Evolutionary conservation across 2,329 filamentous ascomycete species (phyloP).

Genomic region (Pseudofabraea citricarpa): DNA sequence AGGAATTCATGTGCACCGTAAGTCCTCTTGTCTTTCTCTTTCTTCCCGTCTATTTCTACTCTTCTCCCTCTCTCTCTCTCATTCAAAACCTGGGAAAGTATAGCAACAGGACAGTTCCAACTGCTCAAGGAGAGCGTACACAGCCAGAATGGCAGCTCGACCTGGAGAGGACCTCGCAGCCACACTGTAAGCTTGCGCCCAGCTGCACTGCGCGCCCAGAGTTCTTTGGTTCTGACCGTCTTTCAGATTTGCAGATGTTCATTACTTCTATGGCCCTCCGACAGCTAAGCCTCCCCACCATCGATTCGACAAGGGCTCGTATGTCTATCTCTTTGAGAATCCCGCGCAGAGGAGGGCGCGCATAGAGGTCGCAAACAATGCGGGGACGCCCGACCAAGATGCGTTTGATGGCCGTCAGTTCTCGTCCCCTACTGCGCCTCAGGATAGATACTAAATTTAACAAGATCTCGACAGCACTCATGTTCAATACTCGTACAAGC

Average conservation of each 20-base stretch:
- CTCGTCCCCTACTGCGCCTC: no score
- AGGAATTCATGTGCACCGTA: background rate
- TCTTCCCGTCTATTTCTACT: background rate
- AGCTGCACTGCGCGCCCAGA: slow-evolving; percentile 17
- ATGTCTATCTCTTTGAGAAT: slow-evolving; percentile 77
- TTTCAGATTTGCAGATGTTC: slow-evolving; percentile 68
- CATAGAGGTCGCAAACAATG: slow-evolving; percentile 71
- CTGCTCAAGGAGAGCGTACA: no score
- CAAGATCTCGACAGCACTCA: slow-evolving; percentile 61
- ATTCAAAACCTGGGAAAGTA: no score
- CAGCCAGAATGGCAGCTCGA: slow-evolving; percentile 44
- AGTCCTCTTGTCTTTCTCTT: background rate
- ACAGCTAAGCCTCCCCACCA: slow-evolving; percentile 67
- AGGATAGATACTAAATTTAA: no score
- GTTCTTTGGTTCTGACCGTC: slow-evolving; percentile 7
- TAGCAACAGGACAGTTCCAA: no score
- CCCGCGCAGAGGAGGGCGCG: slow-evolving; percentile 61
- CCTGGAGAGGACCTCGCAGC: slow-evolving; percentile 47
- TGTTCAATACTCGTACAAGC: slow-evolving; percentile 68
- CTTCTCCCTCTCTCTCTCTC: background rate
- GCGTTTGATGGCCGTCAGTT: slow-evolving; percentile 71
- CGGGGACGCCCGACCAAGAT: slow-evolving; percentile 72
- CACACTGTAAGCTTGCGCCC: slow-evolving; percentile 39
- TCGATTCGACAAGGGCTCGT: slow-evolving; percentile 74
- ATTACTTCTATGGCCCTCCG: slow-evolving; percentile 73